Percentiles rank a stretch among this genome's conserved stretches.
Evolutionary conservation across 257 asterid species (phyloP).

Genomic region (Solanum pimpinellifolium): DNA sequence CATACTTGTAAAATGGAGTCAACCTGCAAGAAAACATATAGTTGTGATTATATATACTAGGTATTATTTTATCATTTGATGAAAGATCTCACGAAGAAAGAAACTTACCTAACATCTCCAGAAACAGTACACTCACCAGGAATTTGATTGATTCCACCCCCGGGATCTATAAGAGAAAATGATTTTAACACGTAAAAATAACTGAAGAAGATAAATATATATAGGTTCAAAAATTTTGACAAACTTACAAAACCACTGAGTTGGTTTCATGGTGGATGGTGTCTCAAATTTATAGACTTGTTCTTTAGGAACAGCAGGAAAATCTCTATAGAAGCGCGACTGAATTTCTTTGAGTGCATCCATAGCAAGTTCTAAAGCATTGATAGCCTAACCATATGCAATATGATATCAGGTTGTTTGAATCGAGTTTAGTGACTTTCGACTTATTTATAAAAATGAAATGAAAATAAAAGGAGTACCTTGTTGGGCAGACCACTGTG

Average conservation of each 20-base stretch:
- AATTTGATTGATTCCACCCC: constrained; percentile 94
- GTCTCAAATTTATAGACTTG: constrained; percentile 73
- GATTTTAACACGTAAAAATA: background rate
- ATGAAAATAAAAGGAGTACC: constrained; percentile 20
- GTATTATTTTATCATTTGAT: background rate
- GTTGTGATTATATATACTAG: constrained; percentile 10
- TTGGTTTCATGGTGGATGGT: constrained; percentile 98
- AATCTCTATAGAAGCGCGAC: constrained; percentile 58
- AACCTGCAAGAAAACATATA: constrained; percentile 40
- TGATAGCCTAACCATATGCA: constrained; percentile 53
- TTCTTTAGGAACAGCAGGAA: constrained; percentile 76
- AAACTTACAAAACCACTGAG: constrained; percentile 90
- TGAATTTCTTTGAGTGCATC: constrained; percentile 83
- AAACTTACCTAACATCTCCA: constrained; percentile 81
- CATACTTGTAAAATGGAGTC: constrained; percentile 93
- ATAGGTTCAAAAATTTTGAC: background rate
- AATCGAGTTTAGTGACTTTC: no score
- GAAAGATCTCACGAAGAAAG: background rate
- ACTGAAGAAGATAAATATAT: background rate
- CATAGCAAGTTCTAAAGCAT: constrained; percentile 92
- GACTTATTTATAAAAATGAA: no score
- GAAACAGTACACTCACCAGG: constrained; percentile 79
- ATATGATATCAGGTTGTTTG: background rate
- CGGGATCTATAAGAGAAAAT: constrained; percentile 58
- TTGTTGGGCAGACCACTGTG: constrained; percentile 94